A percentile compares a stretch with the other conserved stretches of the same genome.
Evolutionary conservation across 306 rosid species (phyloP).

Genomic region (Abrus precatorius): DNA sequence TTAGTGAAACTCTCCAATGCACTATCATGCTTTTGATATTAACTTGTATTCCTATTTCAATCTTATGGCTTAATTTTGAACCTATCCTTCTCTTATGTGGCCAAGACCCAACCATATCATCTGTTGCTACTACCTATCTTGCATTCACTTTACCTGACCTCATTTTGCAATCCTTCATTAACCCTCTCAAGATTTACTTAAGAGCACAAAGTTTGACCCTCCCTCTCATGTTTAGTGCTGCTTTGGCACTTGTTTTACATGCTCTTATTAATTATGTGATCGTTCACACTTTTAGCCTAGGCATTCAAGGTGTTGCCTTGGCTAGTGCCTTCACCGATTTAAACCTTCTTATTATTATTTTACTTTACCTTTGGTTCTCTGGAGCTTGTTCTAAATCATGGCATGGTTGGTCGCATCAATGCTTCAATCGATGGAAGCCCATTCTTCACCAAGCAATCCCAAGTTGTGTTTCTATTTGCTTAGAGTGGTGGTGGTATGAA

Average conservation of each 20-base stretch:
- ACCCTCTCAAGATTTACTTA: slow-evolving; percentile 55
- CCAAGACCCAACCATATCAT: slow-evolving; percentile 47
- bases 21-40: slow-evolving; percentile 45
- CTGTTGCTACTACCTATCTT: slow-evolving; percentile 54
- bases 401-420: slow-evolving; percentile 48
- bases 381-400: slow-evolving; percentile 33
- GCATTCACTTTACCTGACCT: slow-evolving; percentile 54
- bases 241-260: slow-evolving; percentile 40
- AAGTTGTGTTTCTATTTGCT: slow-evolving; percentile 53
- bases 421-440: slow-evolving; percentile 54
- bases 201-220: slow-evolving; percentile 52
- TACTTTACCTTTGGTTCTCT: slow-evolving; percentile 26
- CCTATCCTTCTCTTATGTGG: slow-evolving; percentile 38
- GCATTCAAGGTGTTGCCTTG: slow-evolving; percentile 53
- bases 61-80: slow-evolving; percentile 50
- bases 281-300: slow-evolving; percentile 10
- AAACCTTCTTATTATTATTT: slow-evolving; percentile 29
- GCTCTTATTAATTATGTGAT: slow-evolving; percentile 24
- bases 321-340: slow-evolving; percentile 48
- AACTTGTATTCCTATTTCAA: slow-evolving; percentile 48
- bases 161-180: slow-evolving; percentile 50
- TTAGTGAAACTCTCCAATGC: slow-evolving; percentile 55
- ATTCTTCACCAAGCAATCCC: slow-evolving; percentile 57
- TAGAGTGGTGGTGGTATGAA: slow-evolving; percentile 76
- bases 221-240: slow-evolving; percentile 50